Percentiles rank a stretch among this genome's conserved stretches.
These are phyloP conservation scores for Tephrocybe sp. DNA, from an alignment of 768 basidiomycete species.

Conservation along the genomic window DNA sequence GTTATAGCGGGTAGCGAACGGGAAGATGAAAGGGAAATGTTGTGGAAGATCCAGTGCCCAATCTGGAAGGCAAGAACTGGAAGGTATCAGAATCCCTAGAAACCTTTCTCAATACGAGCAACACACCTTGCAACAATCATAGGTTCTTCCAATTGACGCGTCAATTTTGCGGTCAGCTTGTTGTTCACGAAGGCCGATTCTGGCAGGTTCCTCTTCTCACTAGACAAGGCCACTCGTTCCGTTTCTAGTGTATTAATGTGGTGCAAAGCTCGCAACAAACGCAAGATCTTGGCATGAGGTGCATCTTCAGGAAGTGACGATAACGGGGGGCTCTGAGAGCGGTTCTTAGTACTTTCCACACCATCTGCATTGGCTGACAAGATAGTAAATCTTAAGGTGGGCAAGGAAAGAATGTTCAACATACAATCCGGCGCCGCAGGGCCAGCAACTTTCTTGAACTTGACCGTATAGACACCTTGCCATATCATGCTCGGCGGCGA, in stretches of 20 bases:
- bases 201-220: conserved; percentile 57
- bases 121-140: conserved; percentile 96
- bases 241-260: conserved; percentile 74
- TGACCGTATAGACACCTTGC: conserved; percentile 88
- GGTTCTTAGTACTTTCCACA: conserved; percentile 47
- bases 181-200: conserved; percentile 95
- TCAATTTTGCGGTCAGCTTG: conserved; percentile 96
- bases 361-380: conserved; percentile 36
- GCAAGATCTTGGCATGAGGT: conserved; percentile 85
- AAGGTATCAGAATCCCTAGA: conserved; percentile 1
- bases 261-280: conserved; percentile 84
- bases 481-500: conserved; percentile 74
- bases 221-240: conserved; percentile 52
- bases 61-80: conserved; percentile 90
- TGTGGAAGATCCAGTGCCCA: conserved; percentile 96
- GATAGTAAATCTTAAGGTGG: not conserved
- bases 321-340: conserved; percentile 64
- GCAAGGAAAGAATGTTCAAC: conserved; percentile 17
- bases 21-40: conserved; percentile 98
- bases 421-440: conserved; percentile 68
- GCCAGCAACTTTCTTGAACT: conserved; percentile 89
- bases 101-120: not conserved
- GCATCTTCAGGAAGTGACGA: conserved; percentile 83
- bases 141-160: conserved; percentile 93
- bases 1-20: conserved; percentile 94